Base-by-base conservation (phyloP, 345 rosid species). In the Eutrema yunnanense region DNA sequence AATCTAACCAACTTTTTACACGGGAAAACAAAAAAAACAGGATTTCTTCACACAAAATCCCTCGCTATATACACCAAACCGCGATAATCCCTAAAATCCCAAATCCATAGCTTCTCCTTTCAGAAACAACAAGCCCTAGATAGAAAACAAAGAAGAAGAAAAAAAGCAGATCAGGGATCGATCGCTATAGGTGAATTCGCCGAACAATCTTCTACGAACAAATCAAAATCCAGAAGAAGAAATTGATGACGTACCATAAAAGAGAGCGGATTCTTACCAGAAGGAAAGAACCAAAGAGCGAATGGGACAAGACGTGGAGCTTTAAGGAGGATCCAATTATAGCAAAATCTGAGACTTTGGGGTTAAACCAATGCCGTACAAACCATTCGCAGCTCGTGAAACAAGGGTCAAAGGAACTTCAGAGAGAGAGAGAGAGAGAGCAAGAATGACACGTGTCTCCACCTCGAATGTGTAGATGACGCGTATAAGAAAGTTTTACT, bases 251-350 rank as follows among this genome's bases (percentile, higher is more conserved):
- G 78, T 12, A 61, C 9, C 64, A 67, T 44, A 59, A 32, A 29
- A 50, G 51, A 74, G 62, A 70, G 61, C 69, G 79, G 79, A 77
- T 79, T 70, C 85, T 71, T 62, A 77, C 81, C 73, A 64, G 61
- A 76, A 70, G 64, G 75, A 52, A 67, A 72, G 73, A 77, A 75
- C 73, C 78, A 62, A 67, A 55, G 74, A 44, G 67, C 27, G n/a
- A 40, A 44, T 1, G 44, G 58, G 69, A 34, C 73, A 52, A 48
- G 76, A 38, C 44, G 30, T 27, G 66, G 60, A 62, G 78, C 71
- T 70, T 50, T 69, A 76, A 26, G 32, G 75, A 63, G 26, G 59
- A 70, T 54, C 76, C 72, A 73, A 77, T 27, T 6, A 51, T 55
- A 66, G 75, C 50, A 61, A 63, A 34, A 51, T 33, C 47, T 56